These are phyloP conservation scores for Chimonanthus praecox DNA, from an alignment of 164 flowering plant genomes.

Conservation along the genomic window DNA sequence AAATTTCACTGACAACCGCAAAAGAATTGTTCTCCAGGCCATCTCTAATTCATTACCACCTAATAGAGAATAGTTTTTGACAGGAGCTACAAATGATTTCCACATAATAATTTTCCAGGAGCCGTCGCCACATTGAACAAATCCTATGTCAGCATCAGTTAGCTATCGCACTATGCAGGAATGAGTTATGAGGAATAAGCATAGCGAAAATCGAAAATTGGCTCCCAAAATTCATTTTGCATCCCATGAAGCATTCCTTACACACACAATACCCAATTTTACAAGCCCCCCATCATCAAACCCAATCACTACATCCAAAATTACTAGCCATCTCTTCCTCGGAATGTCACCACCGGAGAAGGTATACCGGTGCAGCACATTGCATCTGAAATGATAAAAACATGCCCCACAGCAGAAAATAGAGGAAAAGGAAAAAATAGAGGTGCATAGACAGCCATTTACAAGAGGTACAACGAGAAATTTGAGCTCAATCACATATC, in stretches of 20 bases:
- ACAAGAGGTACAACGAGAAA: background rate
- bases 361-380: too few species aligned
- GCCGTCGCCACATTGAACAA: too few species aligned
- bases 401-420: background rate
- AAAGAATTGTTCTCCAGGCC: too few species aligned
- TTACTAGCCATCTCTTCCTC: slow-evolving; percentile 1
- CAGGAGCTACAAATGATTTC: too few species aligned
- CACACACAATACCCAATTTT: background rate
- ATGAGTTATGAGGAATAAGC: background rate
- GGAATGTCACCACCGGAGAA: background rate
- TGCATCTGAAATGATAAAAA: background rate
- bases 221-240: background rate
- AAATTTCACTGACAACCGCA: too few species aligned
- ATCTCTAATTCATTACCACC: too few species aligned
- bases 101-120: too few species aligned
- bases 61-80: too few species aligned
- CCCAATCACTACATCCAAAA: background rate
- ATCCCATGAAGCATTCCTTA: background rate
- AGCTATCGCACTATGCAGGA: background rate
- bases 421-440: too few species aligned
- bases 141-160: background rate
- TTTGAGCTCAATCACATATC: too few species aligned
- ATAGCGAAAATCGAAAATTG: too few species aligned
- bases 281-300: slow-evolving; percentile 7
- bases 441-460: background rate